Evolutionary conservation across 2,329 filamentous ascomycete species (phyloP).

Genomic region (Botrytis hyacinthi): DNA sequence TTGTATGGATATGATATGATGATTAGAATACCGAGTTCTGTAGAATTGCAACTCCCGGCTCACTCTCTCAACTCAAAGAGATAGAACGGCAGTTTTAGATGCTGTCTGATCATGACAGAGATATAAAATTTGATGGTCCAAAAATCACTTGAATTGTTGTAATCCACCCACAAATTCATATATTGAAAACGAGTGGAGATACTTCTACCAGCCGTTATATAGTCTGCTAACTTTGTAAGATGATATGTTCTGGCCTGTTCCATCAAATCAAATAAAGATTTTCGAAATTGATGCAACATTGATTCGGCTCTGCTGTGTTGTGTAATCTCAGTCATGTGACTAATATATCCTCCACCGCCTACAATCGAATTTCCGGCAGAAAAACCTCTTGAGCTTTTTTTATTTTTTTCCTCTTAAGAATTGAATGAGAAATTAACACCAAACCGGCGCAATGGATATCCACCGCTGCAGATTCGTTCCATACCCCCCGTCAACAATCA

Average conservation of each 20-base stretch:
- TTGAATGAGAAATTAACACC: not conserved
- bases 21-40: not conserved
- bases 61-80: not conserved
- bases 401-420: constrained; percentile 9
- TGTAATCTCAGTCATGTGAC: not conserved
- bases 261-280: not conserved
- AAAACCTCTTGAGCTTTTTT: constrained; percentile 20
- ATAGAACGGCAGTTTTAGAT: not conserved
- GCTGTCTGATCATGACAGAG: not conserved
- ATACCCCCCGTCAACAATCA: constrained; percentile 88
- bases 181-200: not conserved
- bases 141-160: not conserved
- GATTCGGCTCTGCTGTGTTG: too few species aligned
- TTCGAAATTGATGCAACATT: not conserved
- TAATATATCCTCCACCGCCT: not conserved
- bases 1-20: not conserved
- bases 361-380: constrained; percentile 3
- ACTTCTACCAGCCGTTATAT: not conserved
- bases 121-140: not conserved
- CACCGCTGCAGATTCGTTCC: constrained; percentile 96
- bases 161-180: not conserved
- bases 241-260: not conserved
- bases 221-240: not conserved
- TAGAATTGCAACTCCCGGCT: too few species aligned
- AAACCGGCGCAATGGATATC: constrained; percentile 70